These are phyloP conservation scores for Plectosphaerella cucumerina DNA, from an alignment of 2,329 filamentous ascomycete genomes.

Conservation along the genomic window DNA sequence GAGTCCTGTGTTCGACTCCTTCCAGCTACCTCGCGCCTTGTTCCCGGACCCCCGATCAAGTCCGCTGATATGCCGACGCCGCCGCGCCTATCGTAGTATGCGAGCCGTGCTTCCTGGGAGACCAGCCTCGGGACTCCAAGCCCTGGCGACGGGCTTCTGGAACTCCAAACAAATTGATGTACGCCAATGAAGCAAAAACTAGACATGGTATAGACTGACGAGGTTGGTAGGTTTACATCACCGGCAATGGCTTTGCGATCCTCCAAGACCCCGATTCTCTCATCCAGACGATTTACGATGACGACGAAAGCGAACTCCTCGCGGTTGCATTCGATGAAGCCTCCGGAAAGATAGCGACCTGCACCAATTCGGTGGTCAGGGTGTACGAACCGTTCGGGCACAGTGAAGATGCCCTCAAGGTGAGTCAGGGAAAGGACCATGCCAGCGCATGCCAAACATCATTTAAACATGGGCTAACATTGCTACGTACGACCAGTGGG, in stretches of 20 bases:
- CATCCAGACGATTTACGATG: constrained; percentile 87
- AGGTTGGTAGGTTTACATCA: constrained; percentile 70
- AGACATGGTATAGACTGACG: neutral
- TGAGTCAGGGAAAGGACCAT: constrained; percentile 36
- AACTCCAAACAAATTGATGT: constrained; percentile 69
- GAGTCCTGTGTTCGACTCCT: neutral
- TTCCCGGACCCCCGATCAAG: no score
- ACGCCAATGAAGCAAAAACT: constrained; percentile 11
- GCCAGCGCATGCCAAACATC: neutral
- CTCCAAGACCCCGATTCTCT: constrained; percentile 70
- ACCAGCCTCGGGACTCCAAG: constrained; percentile 73
- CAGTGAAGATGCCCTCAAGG: constrained; percentile 69
- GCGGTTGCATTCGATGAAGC: constrained; percentile 77
- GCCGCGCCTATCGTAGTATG: constrained; percentile 49
- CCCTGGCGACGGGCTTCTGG: constrained; percentile 71
- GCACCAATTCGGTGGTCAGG: constrained; percentile 62
- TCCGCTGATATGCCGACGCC: constrained; percentile 7
- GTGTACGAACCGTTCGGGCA: constrained; percentile 74
- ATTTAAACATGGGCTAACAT: neutral
- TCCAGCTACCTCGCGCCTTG: neutral
- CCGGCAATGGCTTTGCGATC: constrained; percentile 81
- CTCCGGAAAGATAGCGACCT: constrained; percentile 80
- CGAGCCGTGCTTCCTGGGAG: constrained; percentile 75
- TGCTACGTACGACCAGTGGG: constrained; percentile 44
- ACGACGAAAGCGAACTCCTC: constrained; percentile 63